phyloP scores from a whole-genome alignment of 306 rosid species.

The Abrus precatorius region DNA sequence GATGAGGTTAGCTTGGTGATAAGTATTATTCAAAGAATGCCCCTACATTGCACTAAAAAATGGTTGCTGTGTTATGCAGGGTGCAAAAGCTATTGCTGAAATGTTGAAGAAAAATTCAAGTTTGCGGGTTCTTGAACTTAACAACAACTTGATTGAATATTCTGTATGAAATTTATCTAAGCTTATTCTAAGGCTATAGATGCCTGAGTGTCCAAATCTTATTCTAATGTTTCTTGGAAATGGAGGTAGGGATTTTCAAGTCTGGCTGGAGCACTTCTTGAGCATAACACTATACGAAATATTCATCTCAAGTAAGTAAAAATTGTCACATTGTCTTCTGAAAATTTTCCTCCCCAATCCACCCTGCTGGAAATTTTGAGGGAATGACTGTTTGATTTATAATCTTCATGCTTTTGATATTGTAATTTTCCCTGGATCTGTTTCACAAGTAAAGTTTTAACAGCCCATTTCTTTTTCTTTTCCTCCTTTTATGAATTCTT shows the following conservation, averaged over 20 bases:
- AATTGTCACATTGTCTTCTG: constrained; percentile 26
- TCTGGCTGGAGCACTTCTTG: constrained; percentile 94
- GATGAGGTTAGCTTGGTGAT: constrained; percentile 84
- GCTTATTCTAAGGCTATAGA: constrained; percentile 39
- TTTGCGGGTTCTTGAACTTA: constrained; percentile 84
- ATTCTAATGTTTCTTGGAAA: constrained; percentile 53
- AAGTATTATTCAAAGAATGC: constrained; percentile 24
- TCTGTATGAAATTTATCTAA: constrained; percentile 71
- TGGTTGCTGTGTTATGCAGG: constrained; percentile 61
- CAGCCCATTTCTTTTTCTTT: constrained; percentile 39
- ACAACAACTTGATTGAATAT: constrained; percentile 94
- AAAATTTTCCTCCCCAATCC: not conserved
- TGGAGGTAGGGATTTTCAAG: constrained; percentile 96
- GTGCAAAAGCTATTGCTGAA: constrained; percentile 92
- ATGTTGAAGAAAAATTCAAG: constrained; percentile 87
- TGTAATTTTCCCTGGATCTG: constrained; percentile 35
- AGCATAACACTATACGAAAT: constrained; percentile 76
- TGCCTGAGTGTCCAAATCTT: constrained; percentile 42
- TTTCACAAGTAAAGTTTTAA: constrained; percentile 27
- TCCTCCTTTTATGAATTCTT: constrained; percentile 42
- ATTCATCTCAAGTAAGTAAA: constrained; percentile 85
- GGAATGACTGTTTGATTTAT: constrained; percentile 16
- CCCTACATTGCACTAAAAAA: constrained; percentile 44
- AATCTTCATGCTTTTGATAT: constrained; percentile 37
- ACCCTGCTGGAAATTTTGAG: constrained; percentile 3